Base-by-base conservation (phyloP, 495 filamentous ascomycete species). In the Chaetomium cochliodes region DNA sequence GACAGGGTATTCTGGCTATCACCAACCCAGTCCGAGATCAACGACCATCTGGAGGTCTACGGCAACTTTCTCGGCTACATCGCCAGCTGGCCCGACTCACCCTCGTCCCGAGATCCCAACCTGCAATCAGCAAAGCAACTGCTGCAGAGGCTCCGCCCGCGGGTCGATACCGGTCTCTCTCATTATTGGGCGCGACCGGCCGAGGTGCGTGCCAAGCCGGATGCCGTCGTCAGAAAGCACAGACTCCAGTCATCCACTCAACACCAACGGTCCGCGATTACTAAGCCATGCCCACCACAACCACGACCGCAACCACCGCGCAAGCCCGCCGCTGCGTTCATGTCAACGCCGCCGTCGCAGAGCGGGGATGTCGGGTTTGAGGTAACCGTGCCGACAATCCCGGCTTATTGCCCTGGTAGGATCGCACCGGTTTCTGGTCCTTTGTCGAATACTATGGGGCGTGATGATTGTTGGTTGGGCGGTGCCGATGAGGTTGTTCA, bases 11-110 rank as follows among this genome's bases (percentile, higher is more conserved):
- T 28, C 11, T 64, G 62, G 62, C 28, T 23, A 18, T 58, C 54
- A 23, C 20, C 44, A 0, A 20, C 30, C 3, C 52, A 51, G 22
- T 50, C 23, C 54, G 44, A 51, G 42, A 22, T 16, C 30, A 26
- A 42, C 3, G 42, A 64, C 5, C 62, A 58, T 30, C 54, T 64
- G 12, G 62, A 64, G 46, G 2, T 47, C 3, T 64, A 30, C 33
- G 54, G 62, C 44, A n/a, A 58, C 18, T 28, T 64, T 8, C 3
- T 58, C 44, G 15, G 18, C 5, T 51, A 51, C 44, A 28, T 64
- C 44, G 5, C 41, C 46, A 41, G 20, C 30, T 46, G 42, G 18
- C 53, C 18, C 26, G 0, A 7, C 12, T 22, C 15, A 3, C 8
- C 2, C 5, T 15, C 22, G 9, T 23, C 49, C 2, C 49, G 15